phyloP scores from a whole-genome alignment of 345 rosid genomes.

The Linum usitatissimum region DNA sequence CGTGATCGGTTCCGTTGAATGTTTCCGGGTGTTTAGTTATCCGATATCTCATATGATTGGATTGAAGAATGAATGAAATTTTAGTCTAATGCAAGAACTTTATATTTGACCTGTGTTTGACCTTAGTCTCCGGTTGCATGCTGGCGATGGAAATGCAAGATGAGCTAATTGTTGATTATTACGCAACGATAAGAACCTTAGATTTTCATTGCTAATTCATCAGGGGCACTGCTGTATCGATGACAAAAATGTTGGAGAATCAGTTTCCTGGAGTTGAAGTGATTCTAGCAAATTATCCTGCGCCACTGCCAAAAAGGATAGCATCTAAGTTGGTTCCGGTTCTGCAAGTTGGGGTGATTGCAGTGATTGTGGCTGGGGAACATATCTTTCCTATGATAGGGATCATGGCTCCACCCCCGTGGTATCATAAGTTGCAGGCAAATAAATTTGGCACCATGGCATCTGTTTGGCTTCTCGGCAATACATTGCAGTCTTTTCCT shows the following conservation, averaged over 20 bases:
- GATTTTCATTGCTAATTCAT: neutral
- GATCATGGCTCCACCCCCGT: conserved; percentile 49
- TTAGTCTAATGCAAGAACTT: too few relatives aligned
- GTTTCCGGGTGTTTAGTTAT: neutral
- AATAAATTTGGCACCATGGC: conserved; percentile 86
- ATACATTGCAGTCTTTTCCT: conserved; percentile 72
- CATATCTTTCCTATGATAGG: conserved; percentile 71
- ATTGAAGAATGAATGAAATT: too few relatives aligned
- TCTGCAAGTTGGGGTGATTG: conserved; percentile 62
- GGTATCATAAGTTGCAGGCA: conserved; percentile 60
- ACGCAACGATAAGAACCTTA: too few relatives aligned
- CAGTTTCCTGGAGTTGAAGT: conserved; percentile 74
- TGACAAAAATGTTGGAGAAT: conserved; percentile 75
- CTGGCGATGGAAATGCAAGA: too few relatives aligned
- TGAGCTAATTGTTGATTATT: too few relatives aligned
- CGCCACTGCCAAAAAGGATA: conserved; percentile 60
- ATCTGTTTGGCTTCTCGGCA: conserved; percentile 78
- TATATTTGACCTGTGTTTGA: too few relatives aligned
- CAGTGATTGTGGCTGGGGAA: conserved; percentile 65
- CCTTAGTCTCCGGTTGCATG: too few relatives aligned
- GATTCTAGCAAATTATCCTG: conserved; percentile 65
- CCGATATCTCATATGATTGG: neutral
- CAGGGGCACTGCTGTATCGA: conserved; percentile 68
- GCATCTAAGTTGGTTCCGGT: conserved; percentile 53
- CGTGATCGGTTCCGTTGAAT: too few relatives aligned